Evolutionary conservation across 345 rosid genomes (phyloP).

Genomic region (Combretum micranthum): DNA sequence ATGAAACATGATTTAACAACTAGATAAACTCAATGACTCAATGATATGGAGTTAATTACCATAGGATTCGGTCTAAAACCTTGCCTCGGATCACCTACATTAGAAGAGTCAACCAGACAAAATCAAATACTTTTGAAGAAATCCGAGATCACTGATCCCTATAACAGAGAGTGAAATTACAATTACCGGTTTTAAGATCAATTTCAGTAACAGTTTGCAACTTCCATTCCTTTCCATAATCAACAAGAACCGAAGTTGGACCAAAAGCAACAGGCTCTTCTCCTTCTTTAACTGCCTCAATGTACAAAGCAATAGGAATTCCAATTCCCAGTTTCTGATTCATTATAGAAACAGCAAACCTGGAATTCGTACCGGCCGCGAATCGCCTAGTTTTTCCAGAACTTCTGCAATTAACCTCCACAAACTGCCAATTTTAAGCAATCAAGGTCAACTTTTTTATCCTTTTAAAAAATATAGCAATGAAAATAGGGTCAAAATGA

Average conservation of each 20-base stretch:
- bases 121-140: too few species aligned
- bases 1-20: too few species aligned
- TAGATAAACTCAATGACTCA: too few species aligned
- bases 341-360: constrained; percentile 70
- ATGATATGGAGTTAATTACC: too few species aligned
- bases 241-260: constrained; percentile 52
- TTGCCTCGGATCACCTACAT: too few species aligned
- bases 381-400: constrained; percentile 52
- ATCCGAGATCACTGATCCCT: too few species aligned
- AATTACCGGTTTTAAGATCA: constrained; percentile 29
- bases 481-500: neutral
- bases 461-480: neutral
- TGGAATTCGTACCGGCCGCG: constrained; percentile 64
- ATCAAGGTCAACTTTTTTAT: too few species aligned
- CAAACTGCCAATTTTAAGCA: constrained; percentile 32
- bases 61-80: too few species aligned
- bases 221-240: constrained; percentile 64
- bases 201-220: constrained; percentile 44
- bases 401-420: constrained; percentile 55
- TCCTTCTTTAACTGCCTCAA: constrained; percentile 61
- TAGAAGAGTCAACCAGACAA: too few species aligned
- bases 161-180: neutral
- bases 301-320: constrained; percentile 29
- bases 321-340: constrained; percentile 53
- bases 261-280: constrained; percentile 80